Conservation (phyloP, 305 asterid genomes). For the Plantago coronopus region DNA sequence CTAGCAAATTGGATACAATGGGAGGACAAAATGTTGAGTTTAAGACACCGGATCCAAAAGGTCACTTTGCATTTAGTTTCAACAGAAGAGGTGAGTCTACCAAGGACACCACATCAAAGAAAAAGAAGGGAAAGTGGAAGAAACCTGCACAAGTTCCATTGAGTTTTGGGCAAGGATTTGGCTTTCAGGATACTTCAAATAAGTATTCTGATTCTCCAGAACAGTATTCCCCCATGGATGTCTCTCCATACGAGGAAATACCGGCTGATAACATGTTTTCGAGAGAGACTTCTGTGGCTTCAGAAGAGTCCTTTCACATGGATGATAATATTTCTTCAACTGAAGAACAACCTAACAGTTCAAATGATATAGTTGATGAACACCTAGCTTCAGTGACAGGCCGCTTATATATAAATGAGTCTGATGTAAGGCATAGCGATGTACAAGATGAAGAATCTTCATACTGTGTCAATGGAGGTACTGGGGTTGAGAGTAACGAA, state of each 20-base stretch:
- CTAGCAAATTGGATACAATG: constrained; percentile 40
- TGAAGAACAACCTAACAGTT: constrained; percentile 33
- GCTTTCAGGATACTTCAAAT: constrained; percentile 37
- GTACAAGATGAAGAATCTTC: constrained; percentile 31
- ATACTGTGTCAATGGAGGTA: constrained; percentile 28
- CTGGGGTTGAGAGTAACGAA: constrained; percentile 39
- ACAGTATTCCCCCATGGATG: constrained; percentile 94
- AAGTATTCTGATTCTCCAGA: constrained; percentile 50
- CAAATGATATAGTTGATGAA: constrained; percentile 48
- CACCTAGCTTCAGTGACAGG: constrained; percentile 46
- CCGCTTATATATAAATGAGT: constrained; percentile 43
- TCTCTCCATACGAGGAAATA: constrained; percentile 81
- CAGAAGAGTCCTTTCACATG: constrained; percentile 48
- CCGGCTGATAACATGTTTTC: constrained; percentile 42
- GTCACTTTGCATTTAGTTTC: constrained; percentile 38
- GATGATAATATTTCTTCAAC: constrained; percentile 46
- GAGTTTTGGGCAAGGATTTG: constrained; percentile 44
- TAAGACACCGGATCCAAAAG: constrained; percentile 55
- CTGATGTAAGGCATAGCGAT: constrained; percentile 30
- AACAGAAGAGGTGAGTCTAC: constrained; percentile 52
- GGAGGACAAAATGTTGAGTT: constrained; percentile 44
- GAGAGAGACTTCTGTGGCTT: constrained; percentile 68
- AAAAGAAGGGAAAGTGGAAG: constrained; percentile 74
- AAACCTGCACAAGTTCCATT: constrained; percentile 38
- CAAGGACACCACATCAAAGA: constrained; percentile 55